Evolutionary conservation across 1,284 basidiomycete genomes (phyloP).

Genomic region (Fomitopsis pinicola): DNA sequence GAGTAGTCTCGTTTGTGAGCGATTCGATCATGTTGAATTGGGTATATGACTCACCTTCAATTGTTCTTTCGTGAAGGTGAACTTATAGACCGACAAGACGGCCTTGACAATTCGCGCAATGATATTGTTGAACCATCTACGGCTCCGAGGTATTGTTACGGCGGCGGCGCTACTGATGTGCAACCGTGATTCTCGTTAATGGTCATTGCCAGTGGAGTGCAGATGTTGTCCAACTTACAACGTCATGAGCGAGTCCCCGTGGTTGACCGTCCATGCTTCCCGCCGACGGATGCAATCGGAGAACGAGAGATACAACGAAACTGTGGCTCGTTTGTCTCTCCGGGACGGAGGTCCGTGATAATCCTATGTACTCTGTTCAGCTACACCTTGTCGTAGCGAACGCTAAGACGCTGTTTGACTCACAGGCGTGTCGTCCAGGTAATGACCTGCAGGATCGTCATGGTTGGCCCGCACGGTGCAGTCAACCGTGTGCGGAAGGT

Average conservation of each 20-base stretch:
- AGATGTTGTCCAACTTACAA: neutral
- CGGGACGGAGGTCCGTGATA: too few relatives aligned
- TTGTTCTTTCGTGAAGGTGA: neutral
- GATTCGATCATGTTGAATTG: neutral
- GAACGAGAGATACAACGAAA: slow-evolving; percentile 1
- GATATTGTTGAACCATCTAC: neutral
- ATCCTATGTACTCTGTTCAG: neutral
- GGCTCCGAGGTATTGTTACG: neutral
- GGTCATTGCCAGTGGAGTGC: neutral
- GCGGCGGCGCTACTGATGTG: neutral
- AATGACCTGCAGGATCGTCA: neutral
- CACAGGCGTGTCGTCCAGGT: neutral
- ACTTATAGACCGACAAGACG: neutral
- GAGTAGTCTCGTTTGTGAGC: neutral
- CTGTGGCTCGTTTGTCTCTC: neutral
- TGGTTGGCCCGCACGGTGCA: neutral
- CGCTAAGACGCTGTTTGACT: neutral
- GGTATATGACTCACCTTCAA: neutral
- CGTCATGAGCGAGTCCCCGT: neutral
- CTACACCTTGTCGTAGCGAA: neutral
- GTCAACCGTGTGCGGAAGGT: neutral
- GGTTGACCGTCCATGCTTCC: neutral
- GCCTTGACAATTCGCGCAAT: neutral
- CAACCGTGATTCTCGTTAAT: neutral
- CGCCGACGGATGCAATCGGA: neutral